Conservation (phyloP, 202 grass and related monocot genomes). For the Alloteropsis angusta region DNA sequence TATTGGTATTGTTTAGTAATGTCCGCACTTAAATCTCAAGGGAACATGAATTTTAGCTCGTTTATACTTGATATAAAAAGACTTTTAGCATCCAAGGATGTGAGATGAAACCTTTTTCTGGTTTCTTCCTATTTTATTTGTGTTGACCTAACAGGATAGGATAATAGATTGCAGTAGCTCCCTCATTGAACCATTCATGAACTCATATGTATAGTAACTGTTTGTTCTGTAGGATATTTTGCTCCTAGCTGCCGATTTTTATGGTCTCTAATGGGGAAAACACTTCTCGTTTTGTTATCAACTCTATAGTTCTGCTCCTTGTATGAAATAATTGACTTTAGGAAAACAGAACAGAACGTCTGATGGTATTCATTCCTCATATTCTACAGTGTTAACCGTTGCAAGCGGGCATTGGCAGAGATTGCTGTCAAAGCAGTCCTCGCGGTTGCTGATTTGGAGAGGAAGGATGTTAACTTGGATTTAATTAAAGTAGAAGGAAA, state of each 20-base stretch:
- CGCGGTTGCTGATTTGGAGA: slow-evolving; percentile 91
- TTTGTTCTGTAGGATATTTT: not conserved
- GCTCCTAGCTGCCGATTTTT: not conserved
- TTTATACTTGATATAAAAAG: not conserved
- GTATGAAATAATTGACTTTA: not conserved
- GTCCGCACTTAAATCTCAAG: not conserved
- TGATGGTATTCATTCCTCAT: slow-evolving; percentile 2
- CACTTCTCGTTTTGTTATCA: not conserved
- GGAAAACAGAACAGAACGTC: not conserved
- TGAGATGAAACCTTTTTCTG: not conserved
- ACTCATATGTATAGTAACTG: not conserved
- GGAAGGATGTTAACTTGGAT: slow-evolving; percentile 97
- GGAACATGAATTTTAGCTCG: not conserved
- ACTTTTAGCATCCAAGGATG: not conserved
- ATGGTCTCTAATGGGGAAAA: not conserved
- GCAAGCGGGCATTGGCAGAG: slow-evolving; percentile 67
- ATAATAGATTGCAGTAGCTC: not conserved
- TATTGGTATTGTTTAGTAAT: not conserved
- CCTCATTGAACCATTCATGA: not conserved
- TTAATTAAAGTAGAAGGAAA: slow-evolving; percentile 98
- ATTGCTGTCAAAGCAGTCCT: slow-evolving; percentile 96
- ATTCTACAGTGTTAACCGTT: slow-evolving; percentile 71
- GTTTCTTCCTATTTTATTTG: not conserved
- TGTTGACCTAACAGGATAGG: not conserved
- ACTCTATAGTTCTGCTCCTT: not conserved